Base-by-base conservation (phyloP, 306 rosid species). In the Casuarina equisetifolia region DNA sequence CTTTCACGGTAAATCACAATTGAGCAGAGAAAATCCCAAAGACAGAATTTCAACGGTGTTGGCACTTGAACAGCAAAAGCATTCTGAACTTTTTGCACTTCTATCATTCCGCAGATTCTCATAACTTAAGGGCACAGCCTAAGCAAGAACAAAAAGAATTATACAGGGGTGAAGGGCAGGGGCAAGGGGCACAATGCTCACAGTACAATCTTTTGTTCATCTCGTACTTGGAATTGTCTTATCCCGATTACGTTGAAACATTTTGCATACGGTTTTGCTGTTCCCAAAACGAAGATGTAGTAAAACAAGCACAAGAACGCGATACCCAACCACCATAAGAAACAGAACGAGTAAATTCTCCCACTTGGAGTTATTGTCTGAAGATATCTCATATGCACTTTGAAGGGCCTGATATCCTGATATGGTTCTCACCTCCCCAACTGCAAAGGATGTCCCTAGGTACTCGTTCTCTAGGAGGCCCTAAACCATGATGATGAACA, bases 401-500 rank as follows among this genome's bases (percentile, higher is more conserved):
- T 86, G 93, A 45, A 96, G 88, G n/a, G 99, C 97, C 78, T 92
- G 99, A 76, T 84, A 82, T 74, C 99, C 99, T 12, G 98, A 82
- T 85, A 96, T 92, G 69, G 89, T 91, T 84, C 99, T 89, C 67
- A 96, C 99, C 81, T 92, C 91, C 80, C 99, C 99, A 63, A 96
- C 98, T 4, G 98, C 91, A 79, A 91, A 92, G 19, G 97, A 83
- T 25, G 92, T 89, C 32, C 85, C 96, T 5, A 96, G 80, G 81
- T 96, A 96, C 85, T 96, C 99, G 72, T 96, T 96, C 91, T 96
- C 99, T 88, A 96, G 79, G 66, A 92, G 84, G 70, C 99, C 99
- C 99, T 96, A 52, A 59, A 46, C 72, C 19, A 84, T 17, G 1
- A 46, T 63, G 5, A 83, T 25, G 52, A 48, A 25, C 45, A 15